Conservation (phyloP, 805 yeast genomes). For the baker's yeast (Saccharomyces cerevisiae) region DNA sequence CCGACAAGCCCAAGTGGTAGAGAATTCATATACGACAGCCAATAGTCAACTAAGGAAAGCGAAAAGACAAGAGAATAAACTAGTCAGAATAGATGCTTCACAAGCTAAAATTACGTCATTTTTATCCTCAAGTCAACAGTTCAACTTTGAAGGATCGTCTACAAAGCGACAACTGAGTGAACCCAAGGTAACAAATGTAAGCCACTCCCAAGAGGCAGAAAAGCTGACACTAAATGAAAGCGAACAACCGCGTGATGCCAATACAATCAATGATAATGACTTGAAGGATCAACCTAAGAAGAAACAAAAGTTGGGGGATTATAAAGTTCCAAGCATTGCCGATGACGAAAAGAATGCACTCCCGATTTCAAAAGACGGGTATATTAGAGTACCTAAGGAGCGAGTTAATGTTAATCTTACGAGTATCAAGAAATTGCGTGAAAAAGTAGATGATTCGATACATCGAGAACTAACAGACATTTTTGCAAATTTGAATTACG, state of each 20-base stretch:
- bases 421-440: conserved; percentile 51
- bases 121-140: conserved; percentile 8
- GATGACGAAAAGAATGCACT: neutral
- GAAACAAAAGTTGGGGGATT: neutral
- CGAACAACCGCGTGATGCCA: neutral
- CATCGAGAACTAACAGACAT: conserved; percentile 55
- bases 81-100: conserved; percentile 30
- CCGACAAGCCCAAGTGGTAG: neutral
- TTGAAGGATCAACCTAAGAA: neutral
- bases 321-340: neutral
- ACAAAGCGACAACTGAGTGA: neutral
- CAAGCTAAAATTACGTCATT: conserved; percentile 27
- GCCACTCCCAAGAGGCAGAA: neutral
- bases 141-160: neutral
- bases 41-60: conserved; percentile 7
- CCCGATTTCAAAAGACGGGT: conserved; percentile 2
- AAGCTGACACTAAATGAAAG: neutral
- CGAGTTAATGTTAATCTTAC: conserved; percentile 42
- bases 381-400: conserved; percentile 18
- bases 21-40: neutral
- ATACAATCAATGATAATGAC: neutral
- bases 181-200: neutral
- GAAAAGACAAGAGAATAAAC: conserved; percentile 27
- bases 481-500: conserved; percentile 60
- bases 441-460: conserved; percentile 38